Conservation (phyloP, 495 filamentous ascomycete genomes). For the Penicillium waksmanii region DNA sequence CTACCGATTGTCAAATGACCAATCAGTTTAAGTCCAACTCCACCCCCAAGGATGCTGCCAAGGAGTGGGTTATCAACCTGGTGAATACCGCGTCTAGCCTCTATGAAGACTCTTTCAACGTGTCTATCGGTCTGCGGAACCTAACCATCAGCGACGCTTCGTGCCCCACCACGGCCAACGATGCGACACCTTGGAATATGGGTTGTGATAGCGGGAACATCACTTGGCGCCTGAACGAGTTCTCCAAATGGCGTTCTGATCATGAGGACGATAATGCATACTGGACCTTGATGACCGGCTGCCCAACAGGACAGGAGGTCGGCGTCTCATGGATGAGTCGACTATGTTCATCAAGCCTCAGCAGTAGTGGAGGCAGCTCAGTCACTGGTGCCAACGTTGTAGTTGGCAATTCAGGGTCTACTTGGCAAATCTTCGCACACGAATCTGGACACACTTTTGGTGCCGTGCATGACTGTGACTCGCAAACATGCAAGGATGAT, state of each 20-base stretch:
- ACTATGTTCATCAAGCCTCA: slow-evolving; percentile 69
- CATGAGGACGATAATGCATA: slow-evolving; percentile 80
- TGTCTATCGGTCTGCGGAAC: slow-evolving; percentile 86
- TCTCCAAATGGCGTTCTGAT: slow-evolving; percentile 84
- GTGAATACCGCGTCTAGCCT: slow-evolving; percentile 86
- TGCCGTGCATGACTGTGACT: slow-evolving; percentile 89
- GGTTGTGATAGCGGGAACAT: slow-evolving; percentile 69
- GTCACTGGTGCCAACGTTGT: slow-evolving; percentile 91
- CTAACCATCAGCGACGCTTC: slow-evolving; percentile 69
- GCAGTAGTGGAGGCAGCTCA: slow-evolving; percentile 55
- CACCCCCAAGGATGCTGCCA: slow-evolving; percentile 53
- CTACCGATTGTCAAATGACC: slow-evolving; percentile 89
- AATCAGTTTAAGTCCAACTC: slow-evolving; percentile 60
- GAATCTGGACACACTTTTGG: slow-evolving; percentile 96
- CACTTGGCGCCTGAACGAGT: slow-evolving; percentile 78
- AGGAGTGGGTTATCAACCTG: slow-evolving; percentile 74
- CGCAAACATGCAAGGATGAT: slow-evolving; percentile 62
- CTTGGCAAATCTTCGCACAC: slow-evolving; percentile 98
- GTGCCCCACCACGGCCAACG: slow-evolving; percentile 68
- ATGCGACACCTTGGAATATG: slow-evolving; percentile 79
- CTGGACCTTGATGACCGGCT: slow-evolving; percentile 91
- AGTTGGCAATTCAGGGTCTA: slow-evolving; percentile 70
- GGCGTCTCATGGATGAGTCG: slow-evolving; percentile 93
- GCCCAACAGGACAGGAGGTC: slow-evolving; percentile 82
- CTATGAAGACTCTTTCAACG: slow-evolving; percentile 91